A percentile compares a stretch with the other conserved stretches of the same genome.
These are phyloP conservation scores for Cerioporus squamosus DNA, from an alignment of 1,284 basidiomycete species.

Conservation along the genomic window DNA sequence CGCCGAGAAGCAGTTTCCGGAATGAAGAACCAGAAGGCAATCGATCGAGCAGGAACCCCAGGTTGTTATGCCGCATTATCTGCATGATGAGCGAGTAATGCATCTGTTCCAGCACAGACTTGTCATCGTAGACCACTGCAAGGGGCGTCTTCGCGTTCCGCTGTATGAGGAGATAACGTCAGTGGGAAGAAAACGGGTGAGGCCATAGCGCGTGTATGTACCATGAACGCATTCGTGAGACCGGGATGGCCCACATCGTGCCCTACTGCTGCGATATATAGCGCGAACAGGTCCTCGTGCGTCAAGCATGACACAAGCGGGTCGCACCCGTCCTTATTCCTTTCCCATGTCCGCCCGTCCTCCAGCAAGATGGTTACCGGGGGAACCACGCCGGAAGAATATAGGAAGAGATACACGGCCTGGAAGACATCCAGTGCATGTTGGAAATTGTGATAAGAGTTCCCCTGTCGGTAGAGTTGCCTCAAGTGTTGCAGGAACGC, in stretches of 20 bases:
- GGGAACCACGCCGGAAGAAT: constrained; percentile 78
- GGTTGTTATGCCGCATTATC: constrained; percentile 81
- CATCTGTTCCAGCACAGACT: constrained; percentile 92
- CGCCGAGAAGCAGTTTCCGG: constrained; percentile 75
- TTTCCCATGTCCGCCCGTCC: constrained; percentile 51
- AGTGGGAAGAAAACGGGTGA: not conserved
- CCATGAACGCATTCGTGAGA: constrained; percentile 91
- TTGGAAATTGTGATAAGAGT: constrained; percentile 95
- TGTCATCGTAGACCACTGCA: constrained; percentile 85
- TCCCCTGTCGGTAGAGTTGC: constrained; percentile 85
- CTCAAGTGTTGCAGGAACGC: constrained; percentile 82
- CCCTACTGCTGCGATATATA: constrained; percentile 90
- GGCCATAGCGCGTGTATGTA: constrained; percentile 31
- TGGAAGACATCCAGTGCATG: constrained; percentile 95
- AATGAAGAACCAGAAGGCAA: constrained; percentile 56
- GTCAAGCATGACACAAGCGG: constrained; percentile 57
- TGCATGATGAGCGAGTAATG: constrained; percentile 86
- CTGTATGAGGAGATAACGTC: constrained; percentile 43
- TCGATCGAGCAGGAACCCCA: constrained; percentile 67
- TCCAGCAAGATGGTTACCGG: constrained; percentile 62
- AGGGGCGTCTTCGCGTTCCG: constrained; percentile 92
- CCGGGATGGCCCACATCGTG: constrained; percentile 97
- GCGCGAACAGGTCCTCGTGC: constrained; percentile 77
- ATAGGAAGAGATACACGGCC: constrained; percentile 86
- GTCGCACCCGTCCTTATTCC: constrained; percentile 41